phyloP scores from a whole-genome alignment of 164 flowering plant species.

The Macadamia integrifolia region DNA sequence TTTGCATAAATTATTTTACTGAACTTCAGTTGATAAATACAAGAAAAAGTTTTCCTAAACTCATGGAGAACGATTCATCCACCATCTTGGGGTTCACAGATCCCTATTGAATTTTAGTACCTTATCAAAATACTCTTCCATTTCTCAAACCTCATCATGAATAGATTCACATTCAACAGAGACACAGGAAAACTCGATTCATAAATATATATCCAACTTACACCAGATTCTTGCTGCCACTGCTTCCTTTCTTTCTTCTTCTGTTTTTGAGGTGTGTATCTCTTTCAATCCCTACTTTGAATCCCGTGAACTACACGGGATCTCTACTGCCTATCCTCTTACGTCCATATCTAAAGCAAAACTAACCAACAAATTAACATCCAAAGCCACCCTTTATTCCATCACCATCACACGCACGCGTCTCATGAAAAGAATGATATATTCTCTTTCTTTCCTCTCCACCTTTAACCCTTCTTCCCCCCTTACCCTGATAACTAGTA shows the following conservation, averaged over 20 bases:
- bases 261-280: not conserved
- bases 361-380: not conserved
- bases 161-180: too few species aligned
- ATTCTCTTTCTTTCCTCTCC: too few species aligned
- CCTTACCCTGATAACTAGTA: not conserved
- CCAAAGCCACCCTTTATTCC: constrained; percentile 18
- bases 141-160: too few species aligned
- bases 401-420: constrained; percentile 29
- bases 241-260: too few species aligned
- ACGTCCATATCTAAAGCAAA: not conserved
- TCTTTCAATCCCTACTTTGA: not conserved
- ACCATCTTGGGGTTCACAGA: too few species aligned
- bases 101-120: too few species aligned
- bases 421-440: constrained; percentile 5
- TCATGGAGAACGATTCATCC: too few species aligned
- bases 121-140: too few species aligned
- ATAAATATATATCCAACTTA: not conserved
- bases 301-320: constrained; percentile 30
- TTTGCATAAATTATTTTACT: too few species aligned
- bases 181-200: too few species aligned
- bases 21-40: too few species aligned
- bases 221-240: not conserved
- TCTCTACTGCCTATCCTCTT: constrained; percentile 1
- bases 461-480: not conserved
- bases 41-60: too few species aligned